These are phyloP conservation scores for Symbiodinium pilosum DNA, from an alignment of 73 alveolate species.

Conservation along the genomic window DNA sequence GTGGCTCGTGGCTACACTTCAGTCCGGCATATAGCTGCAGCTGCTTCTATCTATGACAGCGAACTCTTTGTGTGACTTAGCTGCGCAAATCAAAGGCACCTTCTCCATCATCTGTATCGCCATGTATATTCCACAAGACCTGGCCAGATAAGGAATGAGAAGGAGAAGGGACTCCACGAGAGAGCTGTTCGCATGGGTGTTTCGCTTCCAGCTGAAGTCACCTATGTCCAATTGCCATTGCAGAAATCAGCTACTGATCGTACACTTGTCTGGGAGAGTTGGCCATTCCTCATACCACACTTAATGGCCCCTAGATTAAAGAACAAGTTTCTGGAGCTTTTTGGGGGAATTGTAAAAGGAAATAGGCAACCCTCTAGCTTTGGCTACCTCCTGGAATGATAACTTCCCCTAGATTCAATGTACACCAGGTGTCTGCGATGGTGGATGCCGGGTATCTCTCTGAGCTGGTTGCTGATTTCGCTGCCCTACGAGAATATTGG, in stretches of 20 bases:
- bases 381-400: not conserved
- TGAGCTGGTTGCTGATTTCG: not conserved
- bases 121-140: no score
- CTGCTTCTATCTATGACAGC: no score
- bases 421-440: not conserved
- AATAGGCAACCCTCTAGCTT: not conserved
- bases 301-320: not conserved
- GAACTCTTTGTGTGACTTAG: no score
- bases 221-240: not conserved
- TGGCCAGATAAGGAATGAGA: not conserved
- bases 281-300: not conserved
- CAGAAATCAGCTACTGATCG: not conserved
- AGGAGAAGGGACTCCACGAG: slow-evolving; percentile 19
- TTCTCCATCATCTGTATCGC: no score
- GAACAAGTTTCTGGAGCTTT: not conserved
- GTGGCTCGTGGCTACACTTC: no score
- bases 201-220: slow-evolving; percentile 23
- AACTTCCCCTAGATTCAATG: no score
- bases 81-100: no score
- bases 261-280: not conserved
- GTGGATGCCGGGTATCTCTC: not conserved
- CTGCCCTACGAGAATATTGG: not conserved
- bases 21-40: no score
- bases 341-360: not conserved
- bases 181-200: not conserved